Percentiles rank a stretch among this genome's conserved stretches.
Conservation (phyloP, 139 green algal species). For the Raphidocelis subcapitata region DNA sequence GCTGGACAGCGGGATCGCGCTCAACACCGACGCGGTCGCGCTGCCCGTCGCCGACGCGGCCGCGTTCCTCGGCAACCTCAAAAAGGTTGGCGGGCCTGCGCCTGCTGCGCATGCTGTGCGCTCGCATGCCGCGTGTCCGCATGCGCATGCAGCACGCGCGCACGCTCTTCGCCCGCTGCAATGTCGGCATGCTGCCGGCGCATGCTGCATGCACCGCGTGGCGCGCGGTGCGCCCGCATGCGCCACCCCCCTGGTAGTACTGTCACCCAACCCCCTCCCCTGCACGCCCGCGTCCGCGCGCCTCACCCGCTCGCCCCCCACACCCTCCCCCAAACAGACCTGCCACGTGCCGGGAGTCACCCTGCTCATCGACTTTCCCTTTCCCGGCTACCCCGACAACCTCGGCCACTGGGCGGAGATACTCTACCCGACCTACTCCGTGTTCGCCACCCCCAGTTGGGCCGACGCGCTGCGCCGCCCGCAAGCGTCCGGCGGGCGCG, state of each 20-base stretch:
- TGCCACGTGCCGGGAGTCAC: slow-evolving; percentile 53
- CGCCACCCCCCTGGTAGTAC: neutral
- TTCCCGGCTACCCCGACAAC: slow-evolving; percentile 66
- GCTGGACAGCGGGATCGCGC: slow-evolving; percentile 36
- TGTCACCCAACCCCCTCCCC: neutral
- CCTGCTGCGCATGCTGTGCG: too few relatives aligned
- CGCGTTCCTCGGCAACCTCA: slow-evolving; percentile 20
- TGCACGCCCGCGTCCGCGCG: neutral
- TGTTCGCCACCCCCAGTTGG: slow-evolving; percentile 29
- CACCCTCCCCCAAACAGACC: neutral
- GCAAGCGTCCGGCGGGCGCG: neutral
- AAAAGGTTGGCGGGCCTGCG: neutral
- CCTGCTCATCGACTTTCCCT: slow-evolving; percentile 71
- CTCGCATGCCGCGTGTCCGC: too few relatives aligned
- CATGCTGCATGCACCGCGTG: neutral
- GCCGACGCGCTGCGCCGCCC: neutral
- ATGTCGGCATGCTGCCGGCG: neutral
- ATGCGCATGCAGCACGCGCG: neutral
- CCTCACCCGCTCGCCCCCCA: neutral
- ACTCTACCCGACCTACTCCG: slow-evolving; percentile 56
- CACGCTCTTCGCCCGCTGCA: neutral
- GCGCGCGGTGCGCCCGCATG: neutral
- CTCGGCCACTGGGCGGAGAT: slow-evolving; percentile 79
- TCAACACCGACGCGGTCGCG: slow-evolving; percentile 28
- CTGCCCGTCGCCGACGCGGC: slow-evolving; percentile 26